Evolutionary conservation across 2,329 filamentous ascomycete genomes (phyloP).

Genomic region (Eurotiales sp.): DNA sequence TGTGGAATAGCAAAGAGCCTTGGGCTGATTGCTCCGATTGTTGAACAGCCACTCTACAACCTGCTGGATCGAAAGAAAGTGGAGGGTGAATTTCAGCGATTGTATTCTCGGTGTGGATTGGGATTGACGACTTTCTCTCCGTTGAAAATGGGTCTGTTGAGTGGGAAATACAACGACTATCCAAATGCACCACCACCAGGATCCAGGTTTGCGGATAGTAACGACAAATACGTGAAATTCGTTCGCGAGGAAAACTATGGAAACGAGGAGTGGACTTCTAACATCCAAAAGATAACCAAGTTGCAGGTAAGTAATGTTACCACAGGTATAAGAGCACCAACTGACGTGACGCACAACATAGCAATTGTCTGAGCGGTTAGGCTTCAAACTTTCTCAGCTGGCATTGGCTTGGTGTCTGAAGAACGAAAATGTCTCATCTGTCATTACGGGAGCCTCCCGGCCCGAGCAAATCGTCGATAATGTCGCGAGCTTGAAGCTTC

Average conservation of each 20-base stretch:
- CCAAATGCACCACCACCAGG: constrained; percentile 36
- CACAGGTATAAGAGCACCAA: neutral
- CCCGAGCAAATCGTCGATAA: constrained; percentile 45
- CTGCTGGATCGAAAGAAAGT: constrained; percentile 59
- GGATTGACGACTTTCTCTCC: constrained; percentile 63
- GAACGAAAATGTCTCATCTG: constrained; percentile 52
- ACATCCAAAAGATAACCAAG: constrained; percentile 57
- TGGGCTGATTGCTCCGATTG: constrained; percentile 59
- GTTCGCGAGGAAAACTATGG: constrained; percentile 61
- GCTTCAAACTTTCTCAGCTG: constrained; percentile 56
- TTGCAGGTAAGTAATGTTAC: constrained; percentile 21
- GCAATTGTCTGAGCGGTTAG: constrained; percentile 38
- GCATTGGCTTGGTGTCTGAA: constrained; percentile 58
- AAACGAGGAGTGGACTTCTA: constrained; percentile 32
- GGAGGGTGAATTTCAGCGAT: constrained; percentile 58
- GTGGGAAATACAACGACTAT: constrained; percentile 60
- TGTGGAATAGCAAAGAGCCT: constrained; percentile 59
- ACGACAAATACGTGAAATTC: constrained; percentile 50
- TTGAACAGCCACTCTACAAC: constrained; percentile 67
- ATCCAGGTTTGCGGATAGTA: constrained; percentile 54
- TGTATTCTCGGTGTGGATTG: constrained; percentile 58
- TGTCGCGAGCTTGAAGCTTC: constrained; percentile 23
- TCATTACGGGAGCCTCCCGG: constrained; percentile 42
- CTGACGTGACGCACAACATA: constrained; percentile 1
- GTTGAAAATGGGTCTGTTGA: constrained; percentile 58